Conservation (phyloP, 116 monocot species). For the Zostera marina region DNA sequence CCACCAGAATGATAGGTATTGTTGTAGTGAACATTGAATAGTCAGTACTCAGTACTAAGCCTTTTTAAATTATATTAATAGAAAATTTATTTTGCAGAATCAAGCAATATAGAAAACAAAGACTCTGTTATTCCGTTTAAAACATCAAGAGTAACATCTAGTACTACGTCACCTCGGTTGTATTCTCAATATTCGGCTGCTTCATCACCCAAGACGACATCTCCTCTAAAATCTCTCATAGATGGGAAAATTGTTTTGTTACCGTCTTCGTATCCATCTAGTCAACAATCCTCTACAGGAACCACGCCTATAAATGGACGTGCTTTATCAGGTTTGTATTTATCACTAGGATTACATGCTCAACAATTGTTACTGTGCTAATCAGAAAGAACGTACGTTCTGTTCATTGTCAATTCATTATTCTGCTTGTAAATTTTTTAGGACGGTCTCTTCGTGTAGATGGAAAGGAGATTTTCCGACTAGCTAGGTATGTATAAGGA, state of each 20-base stretch:
- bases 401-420: not conserved
- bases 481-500: conserved; percentile 33
- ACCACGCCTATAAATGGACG: conserved; percentile 59
- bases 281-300: conserved; percentile 71
- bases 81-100: conserved; percentile 7
- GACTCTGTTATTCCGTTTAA: conserved; percentile 24
- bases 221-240: conserved; percentile 43
- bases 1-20: conserved; percentile 20
- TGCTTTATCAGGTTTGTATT: conserved; percentile 1
- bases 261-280: conserved; percentile 75
- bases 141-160: conserved; percentile 46
- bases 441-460: conserved; percentile 51
- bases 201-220: conserved; percentile 39
- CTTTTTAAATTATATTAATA: not conserved
- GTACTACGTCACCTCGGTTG: conserved; percentile 27
- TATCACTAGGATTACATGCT: not conserved
- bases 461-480: conserved; percentile 88
- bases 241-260: conserved; percentile 30
- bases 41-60: not conserved
- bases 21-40: conserved; percentile 39
- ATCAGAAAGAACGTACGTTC: not conserved
- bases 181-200: conserved; percentile 15
- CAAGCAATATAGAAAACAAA: conserved; percentile 17
- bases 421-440: conserved; percentile 11
- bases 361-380: not conserved